Base-by-base conservation (phyloP, 1,284 basidiomycete genomes). In the Cutaneotrichosporon sp. region DNA sequence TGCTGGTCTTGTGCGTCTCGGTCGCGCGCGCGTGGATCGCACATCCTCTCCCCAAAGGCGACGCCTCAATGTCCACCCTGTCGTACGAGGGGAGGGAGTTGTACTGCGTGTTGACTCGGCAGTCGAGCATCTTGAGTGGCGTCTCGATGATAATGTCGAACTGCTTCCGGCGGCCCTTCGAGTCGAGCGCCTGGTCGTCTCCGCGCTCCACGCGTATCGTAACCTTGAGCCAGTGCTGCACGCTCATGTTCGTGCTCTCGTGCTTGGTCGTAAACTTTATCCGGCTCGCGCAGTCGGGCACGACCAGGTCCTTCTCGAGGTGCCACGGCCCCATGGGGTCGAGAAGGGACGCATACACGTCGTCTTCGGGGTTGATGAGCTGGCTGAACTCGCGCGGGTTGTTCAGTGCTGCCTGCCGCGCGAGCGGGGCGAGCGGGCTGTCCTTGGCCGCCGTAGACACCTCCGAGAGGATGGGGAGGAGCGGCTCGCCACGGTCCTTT, bases 181-280 rank as follows among this genome's bases (percentile, higher is more conserved):
- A 70, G 69, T 92, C 90, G 8, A 89, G 56, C 33, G 83, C 82
- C 27, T 79, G 66, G 69, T 87, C 87, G 70, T 91, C 89, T 1
- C 89, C 90, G 43, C 88, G 84, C 78, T 95, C 90, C 16, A 97
- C 89, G 18, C 94, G 84, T 67, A 98, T 86, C 14, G 90, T 84
- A 52, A 94, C 84, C 80, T 93, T 93, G 65, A 99, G 82, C 64
- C 84, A 80, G 77, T 99, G 95, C 2, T 84, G 83, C 29, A 97
- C 85, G 18, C 84, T 81, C 67, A 97, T 88, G 72, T 92, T 92
- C 63, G 90, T 89, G 69, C 86, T 85, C 67, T 86, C 84, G 77
- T 93, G 92, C 76, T 87, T 89, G 72, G 91, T 93, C 22, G 91
- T 90, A 66, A 92, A 89, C 71, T 87, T 88, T 64, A 98, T 77